Percentiles rank a stretch among this genome's conserved stretches.
phyloP scores from a whole-genome alignment of 306 rosid genomes.

The Vicia villosa region DNA sequence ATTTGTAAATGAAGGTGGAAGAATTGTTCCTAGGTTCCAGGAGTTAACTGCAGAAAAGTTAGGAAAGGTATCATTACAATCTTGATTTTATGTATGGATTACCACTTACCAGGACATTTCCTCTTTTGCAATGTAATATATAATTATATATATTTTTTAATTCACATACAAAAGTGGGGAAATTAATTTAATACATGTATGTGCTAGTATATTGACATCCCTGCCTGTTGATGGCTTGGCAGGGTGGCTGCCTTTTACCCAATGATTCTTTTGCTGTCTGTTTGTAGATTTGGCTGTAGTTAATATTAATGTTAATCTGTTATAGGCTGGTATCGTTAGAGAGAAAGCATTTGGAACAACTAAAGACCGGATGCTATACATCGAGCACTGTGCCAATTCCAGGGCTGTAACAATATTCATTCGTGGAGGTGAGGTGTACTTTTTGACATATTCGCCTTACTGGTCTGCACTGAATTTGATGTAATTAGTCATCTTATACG shows the following conservation, averaged over 20 bases:
- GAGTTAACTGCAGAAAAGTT: constrained; percentile 87
- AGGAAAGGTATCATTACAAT: constrained; percentile 69
- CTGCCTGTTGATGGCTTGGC: constrained; percentile 1
- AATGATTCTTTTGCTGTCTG: background rate
- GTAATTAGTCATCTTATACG: background rate
- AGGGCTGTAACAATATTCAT: constrained; percentile 88
- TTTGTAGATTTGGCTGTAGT: constrained; percentile 5
- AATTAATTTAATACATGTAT: background rate
- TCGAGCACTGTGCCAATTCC: constrained; percentile 98
- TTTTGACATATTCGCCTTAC: background rate
- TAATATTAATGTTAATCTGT: constrained; percentile 11
- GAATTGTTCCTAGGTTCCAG: constrained; percentile 98
- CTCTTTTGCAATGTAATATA: background rate
- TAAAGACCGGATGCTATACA: constrained; percentile 93
- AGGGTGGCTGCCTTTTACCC: background rate
- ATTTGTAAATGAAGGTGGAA: constrained; percentile 71
- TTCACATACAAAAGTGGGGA: constrained; percentile 1
- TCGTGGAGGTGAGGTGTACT: constrained; percentile 75
- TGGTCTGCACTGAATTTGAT: constrained; percentile 10
- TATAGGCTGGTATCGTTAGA: constrained; percentile 91
- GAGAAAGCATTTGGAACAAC: constrained; percentile 96
- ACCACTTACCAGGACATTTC: background rate
- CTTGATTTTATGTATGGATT: constrained; percentile 17
- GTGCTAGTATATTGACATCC: constrained; percentile 17
- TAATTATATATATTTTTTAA: background rate